A percentile compares a stretch with the other conserved stretches of the same genome.
These are phyloP conservation scores for Gyromitra esculenta DNA, from an alignment of 2,329 filamentous ascomycete species.

Conservation along the genomic window DNA sequence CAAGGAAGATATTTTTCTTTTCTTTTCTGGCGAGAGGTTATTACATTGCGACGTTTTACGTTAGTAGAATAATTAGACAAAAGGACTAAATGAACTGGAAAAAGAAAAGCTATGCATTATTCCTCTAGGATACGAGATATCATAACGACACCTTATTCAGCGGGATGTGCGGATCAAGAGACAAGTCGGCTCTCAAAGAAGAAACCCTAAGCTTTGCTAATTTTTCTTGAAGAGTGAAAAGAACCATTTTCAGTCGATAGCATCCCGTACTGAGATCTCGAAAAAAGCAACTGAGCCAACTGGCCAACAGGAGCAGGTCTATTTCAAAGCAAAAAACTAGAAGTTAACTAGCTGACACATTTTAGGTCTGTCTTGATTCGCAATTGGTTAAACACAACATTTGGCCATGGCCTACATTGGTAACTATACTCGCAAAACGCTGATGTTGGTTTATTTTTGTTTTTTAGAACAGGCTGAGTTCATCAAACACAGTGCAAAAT, in stretches of 20 bases:
- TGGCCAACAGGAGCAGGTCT: neutral
- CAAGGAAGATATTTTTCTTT: slow-evolving; percentile 34
- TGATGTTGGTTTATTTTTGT: neutral
- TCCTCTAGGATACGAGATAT: neutral
- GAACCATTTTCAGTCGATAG: neutral
- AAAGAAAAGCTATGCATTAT: slow-evolving; percentile 5
- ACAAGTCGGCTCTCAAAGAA: neutral
- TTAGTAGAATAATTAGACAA: slow-evolving; percentile 14
- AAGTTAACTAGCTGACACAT: neutral
- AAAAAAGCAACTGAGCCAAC: neutral
- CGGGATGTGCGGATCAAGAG: neutral
- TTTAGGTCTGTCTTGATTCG: neutral
- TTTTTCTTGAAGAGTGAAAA: neutral
- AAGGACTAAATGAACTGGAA: neutral
- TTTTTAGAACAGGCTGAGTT: neutral
- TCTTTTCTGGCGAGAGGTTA: neutral
- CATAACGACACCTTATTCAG: neutral
- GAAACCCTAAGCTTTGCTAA: neutral
- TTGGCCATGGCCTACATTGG: slow-evolving; percentile 7
- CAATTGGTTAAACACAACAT: neutral
- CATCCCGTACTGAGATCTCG: neutral
- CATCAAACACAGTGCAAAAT: neutral
- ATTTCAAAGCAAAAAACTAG: neutral
- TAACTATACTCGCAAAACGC: neutral
- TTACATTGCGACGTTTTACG: neutral